phyloP scores from a whole-genome alignment of 2,329 filamentous ascomycete species.

The Ceratocystis cacaofunesta region DNA sequence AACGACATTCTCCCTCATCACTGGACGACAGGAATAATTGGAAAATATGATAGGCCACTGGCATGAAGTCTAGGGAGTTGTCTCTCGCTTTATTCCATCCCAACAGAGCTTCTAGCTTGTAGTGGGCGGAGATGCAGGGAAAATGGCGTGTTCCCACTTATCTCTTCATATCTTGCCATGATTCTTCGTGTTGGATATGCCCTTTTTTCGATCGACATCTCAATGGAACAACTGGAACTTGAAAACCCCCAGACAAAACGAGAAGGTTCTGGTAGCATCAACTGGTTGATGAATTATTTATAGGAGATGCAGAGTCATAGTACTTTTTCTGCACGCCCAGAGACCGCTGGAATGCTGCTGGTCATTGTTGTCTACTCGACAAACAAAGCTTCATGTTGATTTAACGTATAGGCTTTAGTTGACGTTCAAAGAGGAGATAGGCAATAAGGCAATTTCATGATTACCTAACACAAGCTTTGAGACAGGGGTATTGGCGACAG shows the following conservation, averaged over 20 bases:
- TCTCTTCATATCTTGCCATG: not conserved
- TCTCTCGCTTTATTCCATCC: not conserved
- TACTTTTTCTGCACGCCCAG: not conserved
- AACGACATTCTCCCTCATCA: not conserved
- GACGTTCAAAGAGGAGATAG: conserved; percentile 15
- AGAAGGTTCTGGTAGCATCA: not conserved
- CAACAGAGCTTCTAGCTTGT: not conserved
- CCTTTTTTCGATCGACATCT: conserved; percentile 2
- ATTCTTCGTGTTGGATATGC: not conserved
- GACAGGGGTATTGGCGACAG: not conserved
- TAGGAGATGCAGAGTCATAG: not conserved
- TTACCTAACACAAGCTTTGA: conserved; percentile 12
- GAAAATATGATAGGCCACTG: not conserved
- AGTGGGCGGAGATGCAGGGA: not conserved
- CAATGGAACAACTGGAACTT: not conserved
- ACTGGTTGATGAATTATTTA: not conserved
- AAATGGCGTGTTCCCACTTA: not conserved
- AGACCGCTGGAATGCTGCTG: not conserved
- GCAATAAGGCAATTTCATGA: not conserved
- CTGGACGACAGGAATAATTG: not conserved
- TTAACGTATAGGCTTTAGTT: not conserved
- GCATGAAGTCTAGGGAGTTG: conserved; percentile 1
- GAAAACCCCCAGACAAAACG: too few relatives aligned
- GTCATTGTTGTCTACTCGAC: not conserved
- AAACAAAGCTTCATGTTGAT: not conserved